Conservation (phyloP, 352 stramenopile species). For the Albugo candida region DNA sequence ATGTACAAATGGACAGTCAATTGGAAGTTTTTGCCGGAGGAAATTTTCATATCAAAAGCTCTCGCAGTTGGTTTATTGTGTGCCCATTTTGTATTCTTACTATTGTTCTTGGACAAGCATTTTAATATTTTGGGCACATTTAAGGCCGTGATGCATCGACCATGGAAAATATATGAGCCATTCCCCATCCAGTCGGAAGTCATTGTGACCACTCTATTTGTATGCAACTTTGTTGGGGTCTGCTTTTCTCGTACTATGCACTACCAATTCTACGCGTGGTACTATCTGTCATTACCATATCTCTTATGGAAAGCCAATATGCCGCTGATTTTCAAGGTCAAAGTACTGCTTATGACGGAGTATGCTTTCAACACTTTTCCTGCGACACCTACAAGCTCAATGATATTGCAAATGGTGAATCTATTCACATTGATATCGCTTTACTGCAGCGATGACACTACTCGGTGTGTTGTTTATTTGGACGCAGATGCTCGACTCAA, state of each 20-base stretch:
- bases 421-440: slow-evolving; percentile 16
- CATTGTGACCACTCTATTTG: slow-evolving; percentile 73
- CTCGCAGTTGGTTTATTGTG: slow-evolving; percentile 36
- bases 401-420: slow-evolving; percentile 36
- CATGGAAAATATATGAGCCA: slow-evolving; percentile 37
- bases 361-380: slow-evolving; percentile 94
- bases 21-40: slow-evolving; percentile 83
- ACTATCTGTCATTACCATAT: slow-evolving; percentile 90
- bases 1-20: slow-evolving; percentile 99
- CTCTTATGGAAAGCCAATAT: slow-evolving; percentile 83
- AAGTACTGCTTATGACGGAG: slow-evolving; percentile 66
- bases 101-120: slow-evolving; percentile 65
- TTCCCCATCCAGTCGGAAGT: slow-evolving; percentile 70
- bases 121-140: slow-evolving; percentile 63
- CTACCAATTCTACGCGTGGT: slow-evolving; percentile 97
- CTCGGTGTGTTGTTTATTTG: slow-evolving; percentile 50
- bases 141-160: slow-evolving; percentile 44
- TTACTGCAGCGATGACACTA: slow-evolving; percentile 42
- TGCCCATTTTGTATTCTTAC: slow-evolving; percentile 46
- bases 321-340: slow-evolving; percentile 59
- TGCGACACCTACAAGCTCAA: slow-evolving; percentile 78
- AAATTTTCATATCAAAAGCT: slow-evolving; percentile 47
- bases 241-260: slow-evolving; percentile 92
- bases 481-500: slow-evolving; percentile 50
- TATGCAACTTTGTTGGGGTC: slow-evolving; percentile 94